Conservation (phyloP, 1,284 basidiomycete species). For the Neotropicomus parvogracilis region DNA sequence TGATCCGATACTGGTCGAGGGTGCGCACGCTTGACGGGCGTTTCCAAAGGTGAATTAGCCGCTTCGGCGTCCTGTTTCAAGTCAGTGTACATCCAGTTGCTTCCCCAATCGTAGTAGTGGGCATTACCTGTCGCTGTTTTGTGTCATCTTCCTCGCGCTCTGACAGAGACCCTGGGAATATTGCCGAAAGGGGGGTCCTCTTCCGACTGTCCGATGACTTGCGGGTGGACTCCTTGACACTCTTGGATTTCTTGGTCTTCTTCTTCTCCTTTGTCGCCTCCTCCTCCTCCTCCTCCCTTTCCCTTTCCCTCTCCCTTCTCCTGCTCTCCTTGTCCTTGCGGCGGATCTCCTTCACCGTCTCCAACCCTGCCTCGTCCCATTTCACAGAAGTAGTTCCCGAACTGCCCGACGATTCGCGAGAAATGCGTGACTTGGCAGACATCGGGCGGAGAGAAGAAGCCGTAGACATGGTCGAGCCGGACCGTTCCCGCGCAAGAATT, state of each 20-base stretch:
- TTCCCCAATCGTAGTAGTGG: slow-evolving; percentile 49
- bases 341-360: slow-evolving; percentile 51
- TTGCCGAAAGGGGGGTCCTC: slow-evolving; percentile 44
- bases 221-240: slow-evolving; percentile 22
- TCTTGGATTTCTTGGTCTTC: slow-evolving; percentile 31
- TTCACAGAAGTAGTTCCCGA: slow-evolving; percentile 46
- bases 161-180: slow-evolving; percentile 43
- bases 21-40: slow-evolving; percentile 51
- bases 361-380: slow-evolving; percentile 64
- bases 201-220: slow-evolving; percentile 42
- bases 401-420: slow-evolving; percentile 47
- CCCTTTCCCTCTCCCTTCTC: slow-evolving; percentile 15
- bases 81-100: slow-evolving; percentile 50
- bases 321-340: slow-evolving; percentile 42
- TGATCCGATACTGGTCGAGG: slow-evolving; percentile 66
- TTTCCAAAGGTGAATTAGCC: slow-evolving; percentile 28
- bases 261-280: slow-evolving; percentile 18
- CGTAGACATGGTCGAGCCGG: slow-evolving; percentile 48
- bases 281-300: slow-evolving; percentile 6
- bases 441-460: slow-evolving; percentile 56
- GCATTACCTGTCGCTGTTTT: slow-evolving; percentile 16
- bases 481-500: slow-evolving; percentile 33
- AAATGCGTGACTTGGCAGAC: slow-evolving; percentile 51
- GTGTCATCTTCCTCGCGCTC: slow-evolving; percentile 14
- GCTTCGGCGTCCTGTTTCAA: slow-evolving; percentile 23